These are phyloP conservation scores for Boletus eberwhitei DNA, from an alignment of 768 basidiomycete species.

Conservation along the genomic window DNA sequence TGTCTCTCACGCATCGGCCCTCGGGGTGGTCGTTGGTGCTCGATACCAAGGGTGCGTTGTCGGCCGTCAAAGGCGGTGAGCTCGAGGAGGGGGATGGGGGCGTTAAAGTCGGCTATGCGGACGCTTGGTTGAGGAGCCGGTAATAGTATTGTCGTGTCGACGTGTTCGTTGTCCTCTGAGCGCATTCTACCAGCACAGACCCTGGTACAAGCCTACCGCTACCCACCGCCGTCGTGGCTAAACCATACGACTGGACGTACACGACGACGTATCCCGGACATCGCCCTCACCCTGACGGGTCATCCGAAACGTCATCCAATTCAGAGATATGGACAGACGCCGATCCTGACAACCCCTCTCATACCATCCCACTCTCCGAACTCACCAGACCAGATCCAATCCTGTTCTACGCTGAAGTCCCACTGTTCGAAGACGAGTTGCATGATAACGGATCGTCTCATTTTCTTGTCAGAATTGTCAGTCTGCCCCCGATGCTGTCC, in stretches of 20 bases:
- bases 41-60: slow-evolving; percentile 63
- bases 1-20: slow-evolving; percentile 62
- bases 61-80: slow-evolving; percentile 70
- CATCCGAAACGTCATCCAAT: slow-evolving; percentile 21
- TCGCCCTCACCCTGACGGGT: slow-evolving; percentile 7
- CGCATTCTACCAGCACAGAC: slow-evolving; percentile 51
- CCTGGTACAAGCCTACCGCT: slow-evolving; percentile 61
- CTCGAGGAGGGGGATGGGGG: slow-evolving; percentile 81
- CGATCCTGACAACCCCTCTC: slow-evolving; percentile 51
- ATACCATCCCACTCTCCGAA: slow-evolving; percentile 79
- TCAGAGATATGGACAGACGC: slow-evolving; percentile 47
- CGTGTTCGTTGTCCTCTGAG: slow-evolving; percentile 18
- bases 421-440: slow-evolving; percentile 93
- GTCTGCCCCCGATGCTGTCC: slow-evolving; percentile 27
- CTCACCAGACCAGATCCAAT: slow-evolving; percentile 92
- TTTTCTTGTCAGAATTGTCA: slow-evolving; percentile 80
- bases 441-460: slow-evolving; percentile 94
- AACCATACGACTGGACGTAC: slow-evolving; percentile 98
- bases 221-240: slow-evolving; percentile 70
- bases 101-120: slow-evolving; percentile 92
- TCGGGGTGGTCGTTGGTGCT: slow-evolving; percentile 68
- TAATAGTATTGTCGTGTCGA: slow-evolving; percentile 21
- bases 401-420: slow-evolving; percentile 95
- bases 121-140: slow-evolving; percentile 91
- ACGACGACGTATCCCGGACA: slow-evolving; percentile 85